Conservation (phyloP, 768 basidiomycete genomes). For the Termitomyces bulborhizus region DNA sequence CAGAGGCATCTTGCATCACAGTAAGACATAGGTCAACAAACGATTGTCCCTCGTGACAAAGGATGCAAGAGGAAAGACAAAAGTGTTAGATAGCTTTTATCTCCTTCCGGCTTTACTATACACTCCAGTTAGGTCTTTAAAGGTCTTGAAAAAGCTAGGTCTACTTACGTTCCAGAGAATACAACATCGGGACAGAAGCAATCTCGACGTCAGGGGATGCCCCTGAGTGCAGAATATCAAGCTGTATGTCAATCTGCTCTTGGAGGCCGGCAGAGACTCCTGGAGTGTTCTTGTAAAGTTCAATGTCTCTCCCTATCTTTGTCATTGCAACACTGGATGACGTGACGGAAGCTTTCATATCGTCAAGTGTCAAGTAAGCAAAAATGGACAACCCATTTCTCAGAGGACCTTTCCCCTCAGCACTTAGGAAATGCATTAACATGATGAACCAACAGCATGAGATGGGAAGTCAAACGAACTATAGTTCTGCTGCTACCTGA, state of each 20-base stretch:
- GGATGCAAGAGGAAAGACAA: conserved; percentile 31
- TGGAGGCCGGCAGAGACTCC: conserved; percentile 24
- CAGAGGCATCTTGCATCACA: not conserved
- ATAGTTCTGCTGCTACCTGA: not conserved
- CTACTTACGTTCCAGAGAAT: conserved; percentile 13
- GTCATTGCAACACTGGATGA: conserved; percentile 8
- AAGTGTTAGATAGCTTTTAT: conserved; percentile 37
- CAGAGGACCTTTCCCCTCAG: conserved; percentile 18
- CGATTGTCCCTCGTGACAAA: conserved; percentile 44
- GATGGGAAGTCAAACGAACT: conserved; percentile 1
- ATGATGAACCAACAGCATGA: not conserved
- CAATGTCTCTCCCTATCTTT: conserved; percentile 19
- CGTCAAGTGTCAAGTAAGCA: conserved; percentile 21
- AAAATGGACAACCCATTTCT: conserved; percentile 21
- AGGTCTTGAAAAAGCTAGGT: no score
- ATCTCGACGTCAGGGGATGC: conserved; percentile 20
- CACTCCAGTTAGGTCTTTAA: no score
- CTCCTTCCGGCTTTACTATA: conserved; percentile 26
- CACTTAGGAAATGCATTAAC: conserved; percentile 8
- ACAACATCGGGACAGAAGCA: conserved; percentile 17
- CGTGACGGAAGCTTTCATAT: conserved; percentile 14
- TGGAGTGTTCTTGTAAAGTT: conserved; percentile 15
- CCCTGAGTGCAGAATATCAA: conserved; percentile 23
- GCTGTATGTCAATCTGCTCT: conserved; percentile 34
- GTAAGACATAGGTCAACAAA: conserved; percentile 14